A percentile compares a stretch with the other conserved stretches of the same genome.
Evolutionary conservation across 2,329 filamentous ascomycete genomes (phyloP).

Genomic region (Ascosphaera pollenicola): DNA sequence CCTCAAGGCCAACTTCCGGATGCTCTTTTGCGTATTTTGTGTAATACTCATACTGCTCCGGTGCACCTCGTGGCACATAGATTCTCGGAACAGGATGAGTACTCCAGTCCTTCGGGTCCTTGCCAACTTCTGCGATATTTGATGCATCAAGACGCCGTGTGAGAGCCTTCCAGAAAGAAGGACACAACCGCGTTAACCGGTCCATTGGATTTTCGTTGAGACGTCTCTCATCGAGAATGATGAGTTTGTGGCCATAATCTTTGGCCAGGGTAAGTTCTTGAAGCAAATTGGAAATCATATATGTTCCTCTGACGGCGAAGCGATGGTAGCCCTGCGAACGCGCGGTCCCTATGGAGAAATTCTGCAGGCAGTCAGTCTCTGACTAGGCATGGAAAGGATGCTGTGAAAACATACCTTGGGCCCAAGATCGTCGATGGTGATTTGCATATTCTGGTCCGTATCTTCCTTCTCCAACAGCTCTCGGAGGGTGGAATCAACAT

Average conservation of each 20-base stretch:
- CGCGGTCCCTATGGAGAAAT: constrained; percentile 63
- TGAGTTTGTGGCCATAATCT: constrained; percentile 71
- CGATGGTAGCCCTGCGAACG: constrained; percentile 68
- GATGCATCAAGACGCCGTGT: constrained; percentile 79
- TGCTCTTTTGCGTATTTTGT: constrained; percentile 51
- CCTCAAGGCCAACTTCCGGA: constrained; percentile 72
- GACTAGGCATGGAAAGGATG: neutral
- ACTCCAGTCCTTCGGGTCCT: constrained; percentile 92
- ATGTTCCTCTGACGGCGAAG: constrained; percentile 83
- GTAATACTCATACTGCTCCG: constrained; percentile 82
- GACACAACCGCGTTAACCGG: constrained; percentile 66
- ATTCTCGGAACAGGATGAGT: constrained; percentile 72
- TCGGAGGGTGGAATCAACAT: constrained; percentile 65
- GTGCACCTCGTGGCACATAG: constrained; percentile 66
- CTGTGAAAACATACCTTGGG: constrained; percentile 43
- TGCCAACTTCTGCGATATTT: constrained; percentile 55
- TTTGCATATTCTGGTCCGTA: constrained; percentile 85
- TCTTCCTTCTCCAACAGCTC: constrained; percentile 69
- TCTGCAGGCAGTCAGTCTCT: constrained; percentile 23
- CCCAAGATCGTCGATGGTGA: constrained; percentile 88
- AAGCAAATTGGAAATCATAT: constrained; percentile 89
- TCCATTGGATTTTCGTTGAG: constrained; percentile 91
- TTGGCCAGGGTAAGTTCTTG: constrained; percentile 88
- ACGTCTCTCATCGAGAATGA: constrained; percentile 74
- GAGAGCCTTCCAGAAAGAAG: constrained; percentile 81